These are phyloP conservation scores for Zygosaccharomyces gambellarensis DNA, from an alignment of 805 yeast genomes.

Conservation along the genomic window DNA sequence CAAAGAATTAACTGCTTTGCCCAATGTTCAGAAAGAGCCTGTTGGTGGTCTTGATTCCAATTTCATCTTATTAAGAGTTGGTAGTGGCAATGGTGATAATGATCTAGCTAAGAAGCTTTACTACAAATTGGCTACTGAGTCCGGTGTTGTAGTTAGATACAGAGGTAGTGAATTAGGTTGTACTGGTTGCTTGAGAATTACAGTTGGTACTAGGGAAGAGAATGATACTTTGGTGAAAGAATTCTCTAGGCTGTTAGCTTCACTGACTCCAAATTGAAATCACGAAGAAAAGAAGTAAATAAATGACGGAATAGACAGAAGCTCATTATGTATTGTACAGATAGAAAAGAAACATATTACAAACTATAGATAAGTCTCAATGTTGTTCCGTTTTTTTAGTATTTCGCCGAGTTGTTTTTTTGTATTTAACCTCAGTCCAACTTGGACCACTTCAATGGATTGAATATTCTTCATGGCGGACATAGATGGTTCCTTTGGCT, in stretches of 20 bases:
- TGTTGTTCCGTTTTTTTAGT: conserved; percentile 14
- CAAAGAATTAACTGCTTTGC: conserved; percentile 47
- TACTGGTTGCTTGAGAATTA: conserved; percentile 77
- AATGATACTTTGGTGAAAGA: conserved; percentile 53
- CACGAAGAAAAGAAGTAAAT: not conserved
- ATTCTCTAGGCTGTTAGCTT: conserved; percentile 37
- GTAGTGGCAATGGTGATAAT: conserved; percentile 59
- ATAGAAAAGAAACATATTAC: not conserved
- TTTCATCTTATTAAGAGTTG: conserved; percentile 69
- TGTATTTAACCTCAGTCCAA: conserved; percentile 23
- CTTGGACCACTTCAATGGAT: conserved; percentile 22
- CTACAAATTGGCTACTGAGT: conserved; percentile 60
- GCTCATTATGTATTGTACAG: not conserved
- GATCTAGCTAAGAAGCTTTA: conserved; percentile 68
- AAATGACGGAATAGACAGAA: too few relatives aligned
- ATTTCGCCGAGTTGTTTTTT: conserved; percentile 27
- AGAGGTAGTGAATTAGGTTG: conserved; percentile 91
- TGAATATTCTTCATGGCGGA: conserved; percentile 6
- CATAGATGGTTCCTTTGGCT: not conserved
- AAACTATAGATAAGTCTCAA: not conserved
- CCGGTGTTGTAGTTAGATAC: conserved; percentile 80
- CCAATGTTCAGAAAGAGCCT: conserved; percentile 59
- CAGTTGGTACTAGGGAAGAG: conserved; percentile 81
- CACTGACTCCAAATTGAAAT: conserved; percentile 10
- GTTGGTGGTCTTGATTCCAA: conserved; percentile 87